A percentile compares a stretch with the other conserved stretches of the same genome.
phyloP scores from a whole-genome alignment of 148 eudicot genomes.

The Dianthus caryophyllus region DNA sequence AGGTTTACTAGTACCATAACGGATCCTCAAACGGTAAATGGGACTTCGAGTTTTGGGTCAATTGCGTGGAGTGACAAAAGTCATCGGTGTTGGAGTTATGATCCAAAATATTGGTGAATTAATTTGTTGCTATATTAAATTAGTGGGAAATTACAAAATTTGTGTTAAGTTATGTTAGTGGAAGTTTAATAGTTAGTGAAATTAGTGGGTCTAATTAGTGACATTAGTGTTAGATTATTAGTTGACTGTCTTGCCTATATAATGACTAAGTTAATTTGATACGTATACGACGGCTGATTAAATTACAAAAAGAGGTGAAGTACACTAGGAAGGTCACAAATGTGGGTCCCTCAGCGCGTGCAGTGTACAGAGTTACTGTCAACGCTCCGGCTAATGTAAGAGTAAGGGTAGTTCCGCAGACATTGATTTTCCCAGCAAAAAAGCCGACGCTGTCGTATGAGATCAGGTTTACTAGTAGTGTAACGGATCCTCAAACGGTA shows the following conservation, averaged over 20 bases:
- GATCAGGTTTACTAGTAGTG: slow-evolving; percentile 40
- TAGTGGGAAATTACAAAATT: no score
- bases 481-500: slow-evolving; percentile 6
- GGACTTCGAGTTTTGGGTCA: slow-evolving; percentile 59
- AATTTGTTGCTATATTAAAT: no score
- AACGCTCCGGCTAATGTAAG: slow-evolving; percentile 59
- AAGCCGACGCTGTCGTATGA: slow-evolving; percentile 48
- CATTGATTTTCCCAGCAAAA: slow-evolving; percentile 50
- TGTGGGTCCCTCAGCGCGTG: slow-evolving; percentile 44
- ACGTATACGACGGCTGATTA: no score
- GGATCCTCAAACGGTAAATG: slow-evolving; percentile 16
- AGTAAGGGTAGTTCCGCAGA: slow-evolving; percentile 53
- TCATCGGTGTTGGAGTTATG: slow-evolving; percentile 64
- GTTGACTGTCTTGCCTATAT: no score
- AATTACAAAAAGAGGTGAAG: no score
- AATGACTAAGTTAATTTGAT: no score
- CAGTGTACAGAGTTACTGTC: slow-evolving; percentile 50
- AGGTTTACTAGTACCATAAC: slow-evolving; percentile 33
- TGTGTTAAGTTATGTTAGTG: no score
- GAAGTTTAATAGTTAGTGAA: no score
- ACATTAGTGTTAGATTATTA: no score
- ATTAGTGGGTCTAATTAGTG: no score
- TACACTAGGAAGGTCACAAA: slow-evolving; percentile 65
- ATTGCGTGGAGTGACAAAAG: slow-evolving; percentile 74
- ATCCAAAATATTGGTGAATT: no score